Evolutionary conservation across 345 rosid species (phyloP).

Genomic region (Salix dunnii): DNA sequence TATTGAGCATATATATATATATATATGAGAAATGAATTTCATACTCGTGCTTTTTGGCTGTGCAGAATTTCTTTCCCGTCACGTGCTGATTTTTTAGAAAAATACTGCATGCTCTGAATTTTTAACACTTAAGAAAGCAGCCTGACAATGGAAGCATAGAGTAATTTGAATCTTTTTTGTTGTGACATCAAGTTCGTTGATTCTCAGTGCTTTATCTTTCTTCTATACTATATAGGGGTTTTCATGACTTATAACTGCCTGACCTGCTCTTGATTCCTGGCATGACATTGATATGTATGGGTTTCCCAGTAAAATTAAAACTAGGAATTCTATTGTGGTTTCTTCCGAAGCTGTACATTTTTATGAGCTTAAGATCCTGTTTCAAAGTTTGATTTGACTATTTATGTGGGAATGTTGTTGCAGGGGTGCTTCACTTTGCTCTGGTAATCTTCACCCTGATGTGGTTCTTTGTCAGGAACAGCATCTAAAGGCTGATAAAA

Average conservation of each 20-base stretch:
- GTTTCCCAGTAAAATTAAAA: background rate
- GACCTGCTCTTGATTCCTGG: background rate
- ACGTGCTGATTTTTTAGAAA: background rate
- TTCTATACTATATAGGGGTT: background rate
- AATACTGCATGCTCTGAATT: background rate
- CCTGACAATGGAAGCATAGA: no score
- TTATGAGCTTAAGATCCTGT: conserved; percentile 10
- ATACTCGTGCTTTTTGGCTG: background rate
- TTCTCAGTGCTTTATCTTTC: background rate
- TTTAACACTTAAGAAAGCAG: background rate
- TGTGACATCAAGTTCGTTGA: background rate
- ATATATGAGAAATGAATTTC: background rate
- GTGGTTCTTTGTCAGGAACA: conserved; percentile 49
- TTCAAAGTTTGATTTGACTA: conserved; percentile 16
- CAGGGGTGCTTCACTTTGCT: conserved; percentile 80
- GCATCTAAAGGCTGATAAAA: conserved; percentile 47
- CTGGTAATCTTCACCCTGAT: conserved; percentile 85
- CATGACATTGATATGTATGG: background rate
- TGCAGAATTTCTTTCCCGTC: background rate
- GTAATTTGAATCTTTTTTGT: background rate
- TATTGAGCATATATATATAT: background rate
- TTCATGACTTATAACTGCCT: background rate
- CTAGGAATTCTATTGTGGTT: background rate
- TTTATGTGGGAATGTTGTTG: conserved; percentile 40
- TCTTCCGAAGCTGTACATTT: background rate